Evolutionary conservation across 345 rosid genomes (phyloP).

Genomic region (Kernera saxatilis): DNA sequence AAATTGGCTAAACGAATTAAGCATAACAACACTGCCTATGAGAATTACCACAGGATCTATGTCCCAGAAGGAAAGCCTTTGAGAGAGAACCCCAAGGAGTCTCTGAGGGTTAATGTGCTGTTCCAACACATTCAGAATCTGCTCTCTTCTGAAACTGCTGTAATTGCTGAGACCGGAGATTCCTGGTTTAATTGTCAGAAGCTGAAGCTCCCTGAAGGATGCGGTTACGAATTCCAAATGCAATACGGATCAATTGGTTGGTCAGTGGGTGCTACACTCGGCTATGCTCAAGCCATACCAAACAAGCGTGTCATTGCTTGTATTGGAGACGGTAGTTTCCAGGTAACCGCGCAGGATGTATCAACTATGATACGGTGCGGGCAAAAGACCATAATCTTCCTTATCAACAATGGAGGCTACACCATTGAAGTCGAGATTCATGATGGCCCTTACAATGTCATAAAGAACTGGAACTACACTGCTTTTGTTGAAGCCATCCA

Average conservation of each 20-base stretch:
- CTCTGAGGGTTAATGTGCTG: slow-evolving; percentile 44
- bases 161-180: slow-evolving; percentile 57
- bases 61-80: slow-evolving; percentile 46
- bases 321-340: slow-evolving; percentile 69
- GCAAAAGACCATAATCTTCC: slow-evolving; percentile 53
- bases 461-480: slow-evolving; percentile 71
- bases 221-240: slow-evolving; percentile 61
- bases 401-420: slow-evolving; percentile 68
- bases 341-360: slow-evolving; percentile 63
- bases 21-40: slow-evolving; percentile 38
- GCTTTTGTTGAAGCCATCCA: slow-evolving; percentile 57
- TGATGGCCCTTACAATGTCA: slow-evolving; percentile 65
- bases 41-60: slow-evolving; percentile 46
- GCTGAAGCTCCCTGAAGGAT: slow-evolving; percentile 48
- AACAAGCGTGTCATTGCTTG: slow-evolving; percentile 51
- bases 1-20: slow-evolving; percentile 39
- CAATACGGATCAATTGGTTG: slow-evolving; percentile 60
- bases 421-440: slow-evolving; percentile 64
- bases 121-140: slow-evolving; percentile 52
- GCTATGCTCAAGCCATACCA: slow-evolving; percentile 50
- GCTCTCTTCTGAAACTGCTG: slow-evolving; percentile 41
- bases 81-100: slow-evolving; percentile 33
- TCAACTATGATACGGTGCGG: slow-evolving; percentile 55
- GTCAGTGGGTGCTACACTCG: slow-evolving; percentile 66
- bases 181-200: slow-evolving; percentile 69